These are phyloP conservation scores for Brassica carinata DNA, from an alignment of 345 rosid species.

Conservation along the genomic window DNA sequence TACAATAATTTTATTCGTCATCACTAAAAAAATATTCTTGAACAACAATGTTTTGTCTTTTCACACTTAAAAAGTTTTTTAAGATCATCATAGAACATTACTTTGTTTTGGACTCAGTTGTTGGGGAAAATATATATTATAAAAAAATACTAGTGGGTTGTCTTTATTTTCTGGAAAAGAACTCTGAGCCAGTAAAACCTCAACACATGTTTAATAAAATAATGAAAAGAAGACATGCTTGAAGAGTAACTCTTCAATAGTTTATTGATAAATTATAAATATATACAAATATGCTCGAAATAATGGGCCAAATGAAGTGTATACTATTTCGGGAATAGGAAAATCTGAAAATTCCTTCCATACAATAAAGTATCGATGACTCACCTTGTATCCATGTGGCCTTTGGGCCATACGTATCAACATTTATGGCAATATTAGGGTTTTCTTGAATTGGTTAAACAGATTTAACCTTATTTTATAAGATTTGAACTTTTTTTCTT, in stretches of 20 bases:
- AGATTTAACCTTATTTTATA: neutral
- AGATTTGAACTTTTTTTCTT: neutral
- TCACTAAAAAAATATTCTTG: constrained; percentile 34
- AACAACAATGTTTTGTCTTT: constrained; percentile 35
- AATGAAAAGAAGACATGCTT: constrained; percentile 25
- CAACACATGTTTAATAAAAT: constrained; percentile 35
- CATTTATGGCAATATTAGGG: constrained; percentile 42
- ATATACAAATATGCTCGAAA: constrained; percentile 21
- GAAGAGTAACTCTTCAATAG: constrained; percentile 19
- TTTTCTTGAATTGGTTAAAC: constrained; percentile 43
- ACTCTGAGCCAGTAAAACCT: constrained; percentile 22
- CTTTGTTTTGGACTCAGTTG: constrained; percentile 29
- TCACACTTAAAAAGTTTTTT: constrained; percentile 18
- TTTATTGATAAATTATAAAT: neutral
- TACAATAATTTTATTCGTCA: constrained; percentile 34
- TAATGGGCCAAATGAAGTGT: constrained; percentile 46
- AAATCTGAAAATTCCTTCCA: constrained; percentile 34
- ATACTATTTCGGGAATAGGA: constrained; percentile 50
- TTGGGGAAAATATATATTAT: neutral
- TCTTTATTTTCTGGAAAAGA: constrained; percentile 27
- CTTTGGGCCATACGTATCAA: constrained; percentile 36
- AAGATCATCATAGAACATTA: constrained; percentile 33
- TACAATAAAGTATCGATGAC: constrained; percentile 41
- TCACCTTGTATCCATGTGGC: constrained; percentile 32
- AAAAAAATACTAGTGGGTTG: constrained; percentile 31